phyloP scores from a whole-genome alignment of 345 rosid species.

The Passiflora organensis region DNA sequence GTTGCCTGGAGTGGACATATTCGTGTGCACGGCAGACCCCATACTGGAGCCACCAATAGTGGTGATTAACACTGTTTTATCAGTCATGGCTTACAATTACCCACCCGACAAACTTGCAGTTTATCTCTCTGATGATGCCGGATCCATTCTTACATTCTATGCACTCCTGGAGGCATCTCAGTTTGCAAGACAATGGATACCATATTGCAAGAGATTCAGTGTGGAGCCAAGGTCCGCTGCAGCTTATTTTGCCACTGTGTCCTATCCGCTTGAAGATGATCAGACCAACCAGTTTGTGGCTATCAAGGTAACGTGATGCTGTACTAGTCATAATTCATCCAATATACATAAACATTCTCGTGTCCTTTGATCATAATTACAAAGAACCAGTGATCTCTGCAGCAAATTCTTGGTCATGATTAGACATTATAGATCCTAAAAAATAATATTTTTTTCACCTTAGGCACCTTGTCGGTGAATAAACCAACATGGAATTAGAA shows the following conservation, averaged over 20 bases:
- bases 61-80: constrained; percentile 64
- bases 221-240: constrained; percentile 58
- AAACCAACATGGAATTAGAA: too few species aligned
- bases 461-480: too few species aligned
- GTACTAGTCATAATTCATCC: too few species aligned
- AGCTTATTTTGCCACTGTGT: constrained; percentile 33
- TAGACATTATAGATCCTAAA: too few species aligned
- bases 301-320: constrained; percentile 29
- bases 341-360: too few species aligned
- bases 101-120: constrained; percentile 52
- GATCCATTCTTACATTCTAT: constrained; percentile 51
- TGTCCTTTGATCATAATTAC: too few species aligned
- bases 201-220: constrained; percentile 45
- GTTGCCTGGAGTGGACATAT: constrained; percentile 56
- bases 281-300: neutral
- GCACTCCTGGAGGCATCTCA: constrained; percentile 49
- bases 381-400: too few species aligned
- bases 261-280: neutral
- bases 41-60: constrained; percentile 63
- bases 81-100: constrained; percentile 52
- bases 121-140: constrained; percentile 70
- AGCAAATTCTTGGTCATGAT: too few species aligned
- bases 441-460: too few species aligned
- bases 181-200: constrained; percentile 57
- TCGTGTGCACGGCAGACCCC: constrained; percentile 73